Evolutionary conservation across 176 grass and related monocot species (phyloP).

Genomic region (Oropetium thomaeum): DNA sequence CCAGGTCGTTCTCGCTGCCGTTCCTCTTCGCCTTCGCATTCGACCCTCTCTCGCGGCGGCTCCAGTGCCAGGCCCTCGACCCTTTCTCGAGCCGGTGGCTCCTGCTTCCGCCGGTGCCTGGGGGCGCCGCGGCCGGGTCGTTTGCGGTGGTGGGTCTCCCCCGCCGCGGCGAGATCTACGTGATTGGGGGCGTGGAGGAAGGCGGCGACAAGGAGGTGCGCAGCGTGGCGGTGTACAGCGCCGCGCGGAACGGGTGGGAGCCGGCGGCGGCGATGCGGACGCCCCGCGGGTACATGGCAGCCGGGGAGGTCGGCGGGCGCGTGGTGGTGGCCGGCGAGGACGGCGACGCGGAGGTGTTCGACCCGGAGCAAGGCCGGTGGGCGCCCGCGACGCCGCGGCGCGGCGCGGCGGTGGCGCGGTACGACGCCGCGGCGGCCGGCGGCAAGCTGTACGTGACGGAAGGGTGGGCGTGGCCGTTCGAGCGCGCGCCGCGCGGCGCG

Average conservation of each 20-base stretch:
- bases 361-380: conserved; percentile 49
- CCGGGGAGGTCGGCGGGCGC: conserved; percentile 53
- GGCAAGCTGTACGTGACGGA: conserved; percentile 89
- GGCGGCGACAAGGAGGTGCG: conserved; percentile 38
- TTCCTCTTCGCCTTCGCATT: conserved; percentile 89
- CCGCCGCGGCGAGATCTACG: conserved; percentile 78
- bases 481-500: conserved; percentile 65
- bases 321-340: conserved; percentile 60
- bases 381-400: background rate
- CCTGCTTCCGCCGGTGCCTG: conserved; percentile 67
- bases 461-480: conserved; percentile 97
- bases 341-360: conserved; percentile 57
- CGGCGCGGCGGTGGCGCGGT: conserved; percentile 43
- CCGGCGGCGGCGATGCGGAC: conserved; percentile 34
- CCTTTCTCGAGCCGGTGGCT: conserved; percentile 66
- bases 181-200: conserved; percentile 60
- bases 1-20: conserved; percentile 44
- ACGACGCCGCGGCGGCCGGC: conserved; percentile 71
- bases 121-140: conserved; percentile 39
- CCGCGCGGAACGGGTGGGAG: conserved; percentile 64
- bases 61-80: conserved; percentile 94
- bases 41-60: conserved; percentile 60
- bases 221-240: conserved; percentile 74
- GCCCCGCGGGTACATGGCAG: conserved; percentile 55
- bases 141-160: conserved; percentile 64